Percentiles rank a stretch among this genome's conserved stretches.
Conservation (phyloP, 345 rosid genomes). For the Murraya koenigii region DNA sequence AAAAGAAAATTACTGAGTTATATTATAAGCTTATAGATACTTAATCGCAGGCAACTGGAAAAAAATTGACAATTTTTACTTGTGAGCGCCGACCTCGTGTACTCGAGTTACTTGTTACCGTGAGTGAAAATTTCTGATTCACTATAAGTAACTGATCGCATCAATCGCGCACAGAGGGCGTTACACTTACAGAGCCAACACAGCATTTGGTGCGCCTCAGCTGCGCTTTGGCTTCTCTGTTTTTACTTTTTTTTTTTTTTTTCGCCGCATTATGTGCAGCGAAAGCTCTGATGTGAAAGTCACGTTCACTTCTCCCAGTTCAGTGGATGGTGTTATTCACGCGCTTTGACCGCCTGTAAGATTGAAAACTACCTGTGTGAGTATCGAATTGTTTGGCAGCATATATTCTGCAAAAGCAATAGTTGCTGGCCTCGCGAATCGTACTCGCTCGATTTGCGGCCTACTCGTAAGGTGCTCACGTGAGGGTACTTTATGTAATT, state of each 20-base stretch:
- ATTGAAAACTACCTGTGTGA: background rate
- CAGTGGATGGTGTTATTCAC: background rate
- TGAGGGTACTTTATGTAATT: background rate
- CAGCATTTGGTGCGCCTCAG: background rate
- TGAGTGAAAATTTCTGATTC: no score
- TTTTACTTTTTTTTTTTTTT: no score
- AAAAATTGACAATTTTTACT: no score
- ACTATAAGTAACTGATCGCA: background rate
- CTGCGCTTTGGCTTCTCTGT: background rate
- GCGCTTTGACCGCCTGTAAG: background rate
- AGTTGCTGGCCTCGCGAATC: background rate
- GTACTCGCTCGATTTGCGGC: slow-evolving; percentile 6
- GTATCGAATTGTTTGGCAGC: slow-evolving; percentile 1
- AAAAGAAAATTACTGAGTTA: no score
- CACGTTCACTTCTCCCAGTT: background rate
- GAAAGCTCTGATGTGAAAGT: background rate
- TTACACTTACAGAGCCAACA: background rate
- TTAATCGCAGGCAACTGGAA: no score
- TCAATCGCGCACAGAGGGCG: background rate
- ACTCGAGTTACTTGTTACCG: no score
- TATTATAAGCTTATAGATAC: no score
- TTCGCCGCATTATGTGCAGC: background rate
- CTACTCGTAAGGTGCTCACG: background rate
- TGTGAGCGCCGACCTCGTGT: no score
- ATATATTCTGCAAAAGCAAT: background rate